Evolutionary conservation across 2,329 filamentous ascomycete genomes (phyloP), one percentile per base, ranked within the genome.

Genomic region (Calonectria multiphialidica): DNA sequence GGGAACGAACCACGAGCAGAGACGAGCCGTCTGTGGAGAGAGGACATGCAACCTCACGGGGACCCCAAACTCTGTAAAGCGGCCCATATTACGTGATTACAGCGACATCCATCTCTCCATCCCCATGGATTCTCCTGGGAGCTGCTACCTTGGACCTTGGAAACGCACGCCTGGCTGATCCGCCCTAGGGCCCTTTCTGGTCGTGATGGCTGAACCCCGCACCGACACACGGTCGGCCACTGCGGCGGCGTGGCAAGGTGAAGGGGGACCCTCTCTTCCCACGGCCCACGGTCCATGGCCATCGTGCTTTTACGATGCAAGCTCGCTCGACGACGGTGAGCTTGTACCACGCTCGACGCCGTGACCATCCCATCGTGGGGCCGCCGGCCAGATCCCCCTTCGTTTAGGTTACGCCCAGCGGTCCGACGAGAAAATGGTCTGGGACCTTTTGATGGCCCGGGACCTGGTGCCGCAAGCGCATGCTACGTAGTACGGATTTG

Each of bases 11-110:
- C n/a, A 30, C 28, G 28, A 30, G 28, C 28, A 30, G 9, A 30
- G 49, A 53, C 49, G 49, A 35, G 28, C 15, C 47, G 30, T 40
- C 37, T 69, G 59, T 63, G 66, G 66, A 63, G 57, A 53, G 44
- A 33, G 33, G 47, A 53, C 6, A 33, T 59, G 42, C 30, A 35
- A 35, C 40, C 21, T 37, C 42, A 42, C 30, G 28, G 65, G 65
- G 55, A 42, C 28, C 68, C 42, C 28, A 44, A 70, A 70, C 68
- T 70, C 25, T 70, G 68, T 70, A 66, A 70, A 66, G 68, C 68
- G 68, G 68, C 44, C 62, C 62, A 55, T 55, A 42, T 28, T 68
- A 69, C 61, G 57, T 61, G 61, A 70, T 53, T 40, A 47, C 50
- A 50, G 42, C 66, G 59, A 47, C 59, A 33, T 16, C 25, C 25